phyloP scores from a whole-genome alignment of 352 stramenopile genomes.

The Globisporangium viniferum region DNA sequence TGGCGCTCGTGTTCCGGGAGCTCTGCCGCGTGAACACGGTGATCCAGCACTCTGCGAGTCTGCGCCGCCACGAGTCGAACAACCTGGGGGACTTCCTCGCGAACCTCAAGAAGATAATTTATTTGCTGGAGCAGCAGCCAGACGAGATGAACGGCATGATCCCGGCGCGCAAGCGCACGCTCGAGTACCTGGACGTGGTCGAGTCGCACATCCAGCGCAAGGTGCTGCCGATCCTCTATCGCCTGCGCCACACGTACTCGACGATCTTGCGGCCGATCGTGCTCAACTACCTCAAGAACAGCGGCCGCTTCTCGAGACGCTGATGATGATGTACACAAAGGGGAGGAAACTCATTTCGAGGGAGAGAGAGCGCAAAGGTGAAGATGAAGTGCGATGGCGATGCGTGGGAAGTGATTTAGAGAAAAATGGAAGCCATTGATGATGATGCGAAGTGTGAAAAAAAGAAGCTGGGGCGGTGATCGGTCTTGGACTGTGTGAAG shows the following conservation, averaged over 20 bases:
- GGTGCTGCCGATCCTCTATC: conserved; percentile 75
- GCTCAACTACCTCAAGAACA: conserved; percentile 77
- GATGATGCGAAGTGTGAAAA: neutral
- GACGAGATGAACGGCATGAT: conserved; percentile 76
- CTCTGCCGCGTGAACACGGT: conserved; percentile 78
- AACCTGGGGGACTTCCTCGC: conserved; percentile 77
- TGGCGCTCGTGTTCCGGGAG: conserved; percentile 76
- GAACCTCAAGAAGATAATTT: conserved; percentile 90
- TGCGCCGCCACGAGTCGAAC: conserved; percentile 76
- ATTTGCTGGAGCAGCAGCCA: conserved; percentile 82
- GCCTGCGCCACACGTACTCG: conserved; percentile 75
- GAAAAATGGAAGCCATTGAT: neutral
- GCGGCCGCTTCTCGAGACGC: conserved; percentile 49
- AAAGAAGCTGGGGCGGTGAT: neutral
- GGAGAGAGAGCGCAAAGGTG: neutral
- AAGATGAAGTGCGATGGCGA: neutral
- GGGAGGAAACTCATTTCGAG: neutral
- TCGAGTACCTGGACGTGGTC: conserved; percentile 78
- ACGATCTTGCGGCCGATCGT: conserved; percentile 74
- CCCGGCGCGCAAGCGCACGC: conserved; percentile 59
- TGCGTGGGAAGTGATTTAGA: conserved; percentile 1
- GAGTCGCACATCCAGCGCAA: conserved; percentile 85
- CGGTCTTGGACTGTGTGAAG: neutral
- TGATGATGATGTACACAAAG: conserved; percentile 8
- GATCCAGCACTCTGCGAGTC: conserved; percentile 73